phyloP scores from a whole-genome alignment of 305 asterid species.

The Euphrasia arctica region DNA sequence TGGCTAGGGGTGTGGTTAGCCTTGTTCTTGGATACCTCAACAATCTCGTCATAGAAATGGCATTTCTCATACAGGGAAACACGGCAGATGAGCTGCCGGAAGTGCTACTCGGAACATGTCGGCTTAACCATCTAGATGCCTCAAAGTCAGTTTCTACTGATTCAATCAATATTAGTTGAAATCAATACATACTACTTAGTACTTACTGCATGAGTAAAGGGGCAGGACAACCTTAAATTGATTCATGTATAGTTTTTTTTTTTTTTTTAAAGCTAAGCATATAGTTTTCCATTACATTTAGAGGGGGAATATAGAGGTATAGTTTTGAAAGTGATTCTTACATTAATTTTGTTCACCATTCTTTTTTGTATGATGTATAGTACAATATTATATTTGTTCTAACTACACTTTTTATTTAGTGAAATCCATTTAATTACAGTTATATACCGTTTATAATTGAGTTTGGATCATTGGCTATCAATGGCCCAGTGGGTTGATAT shows the following conservation, averaged over 20 bases:
- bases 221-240: constrained; percentile 5
- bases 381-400: no score
- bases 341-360: background rate
- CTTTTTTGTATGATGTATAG: background rate
- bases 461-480: no score
- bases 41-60: constrained; percentile 81
- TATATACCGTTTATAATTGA: no score
- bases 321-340: background rate
- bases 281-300: background rate
- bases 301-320: background rate
- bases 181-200: background rate
- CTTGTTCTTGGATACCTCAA: constrained; percentile 78
- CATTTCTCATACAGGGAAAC: constrained; percentile 88
- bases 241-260: constrained; percentile 16
- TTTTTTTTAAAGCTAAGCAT: background rate
- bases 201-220: background rate
- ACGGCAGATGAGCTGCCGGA: constrained; percentile 89
- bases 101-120: constrained; percentile 76
- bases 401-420: no score
- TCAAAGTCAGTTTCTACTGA: constrained; percentile 50
- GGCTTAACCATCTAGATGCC: constrained; percentile 81
- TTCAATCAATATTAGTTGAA: constrained; percentile 29
- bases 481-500: no score
- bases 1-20: constrained; percentile 85
- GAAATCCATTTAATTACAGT: background rate